Percentiles rank a stretch among this genome's conserved stretches.
phyloP scores from a whole-genome alignment of 345 rosid genomes.

The Salix purpurea region DNA sequence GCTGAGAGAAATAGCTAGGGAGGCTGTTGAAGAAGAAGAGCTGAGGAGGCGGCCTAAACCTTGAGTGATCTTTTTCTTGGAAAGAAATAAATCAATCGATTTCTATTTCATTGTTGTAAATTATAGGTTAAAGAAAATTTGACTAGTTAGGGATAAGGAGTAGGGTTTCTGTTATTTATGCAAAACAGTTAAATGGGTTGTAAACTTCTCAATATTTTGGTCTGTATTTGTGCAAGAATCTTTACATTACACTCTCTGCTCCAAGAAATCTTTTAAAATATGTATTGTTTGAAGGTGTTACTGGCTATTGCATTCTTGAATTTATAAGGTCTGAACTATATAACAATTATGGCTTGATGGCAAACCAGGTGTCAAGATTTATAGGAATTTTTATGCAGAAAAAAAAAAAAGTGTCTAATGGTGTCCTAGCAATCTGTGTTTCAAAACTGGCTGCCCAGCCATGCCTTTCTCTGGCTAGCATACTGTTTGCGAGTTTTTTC shows the following conservation, averaged over 20 bases:
- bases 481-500: constrained; percentile 58
- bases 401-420: constrained; percentile 57
- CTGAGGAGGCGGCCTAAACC: no score
- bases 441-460: constrained; percentile 53
- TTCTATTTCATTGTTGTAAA: no score
- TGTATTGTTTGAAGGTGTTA: background rate
- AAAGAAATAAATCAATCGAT: no score
- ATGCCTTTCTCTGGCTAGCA: constrained; percentile 43
- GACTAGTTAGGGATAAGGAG: background rate
- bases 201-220: background rate
- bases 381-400: constrained; percentile 62
- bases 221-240: background rate
- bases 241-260: background rate
- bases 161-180: background rate
- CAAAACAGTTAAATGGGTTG: background rate
- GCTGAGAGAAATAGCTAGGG: no score
- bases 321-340: background rate
- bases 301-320: background rate
- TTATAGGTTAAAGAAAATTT: background rate
- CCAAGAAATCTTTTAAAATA: background rate
- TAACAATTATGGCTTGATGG: background rate
- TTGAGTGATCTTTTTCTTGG: no score
- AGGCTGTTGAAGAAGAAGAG: no score
- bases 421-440: constrained; percentile 60
- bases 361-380: constrained; percentile 49